Percentiles rank a stretch among this genome's conserved stretches.
These are phyloP conservation scores for Ormosia semicastrata DNA, from an alignment of 306 rosid species.

Conservation along the genomic window DNA sequence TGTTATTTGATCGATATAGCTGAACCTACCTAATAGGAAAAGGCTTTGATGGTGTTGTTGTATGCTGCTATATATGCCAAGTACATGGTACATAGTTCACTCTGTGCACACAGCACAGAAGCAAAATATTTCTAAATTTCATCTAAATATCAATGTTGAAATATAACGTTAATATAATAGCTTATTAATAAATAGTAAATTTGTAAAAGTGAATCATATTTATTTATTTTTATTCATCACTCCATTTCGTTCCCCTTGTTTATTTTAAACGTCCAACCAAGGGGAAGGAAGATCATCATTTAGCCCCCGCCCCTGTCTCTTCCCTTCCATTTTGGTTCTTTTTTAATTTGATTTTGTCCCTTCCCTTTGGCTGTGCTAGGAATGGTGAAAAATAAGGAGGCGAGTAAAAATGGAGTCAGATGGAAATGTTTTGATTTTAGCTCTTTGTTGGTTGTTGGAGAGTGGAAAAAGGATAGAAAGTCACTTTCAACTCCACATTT, in stretches of 20 bases:
- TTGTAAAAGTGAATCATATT: neutral
- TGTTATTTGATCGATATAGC: no score
- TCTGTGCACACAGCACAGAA: neutral
- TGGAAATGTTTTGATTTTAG: neutral
- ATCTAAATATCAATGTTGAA: neutral
- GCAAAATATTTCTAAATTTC: neutral
- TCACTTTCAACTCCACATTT: neutral
- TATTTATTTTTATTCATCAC: neutral
- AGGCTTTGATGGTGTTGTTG: no score
- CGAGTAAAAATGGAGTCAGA: neutral
- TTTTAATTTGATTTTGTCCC: neutral
- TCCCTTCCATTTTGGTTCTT: neutral
- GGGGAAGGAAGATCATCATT: neutral
- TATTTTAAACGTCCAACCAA: neutral
- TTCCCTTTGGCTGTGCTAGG: neutral
- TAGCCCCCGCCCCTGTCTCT: neutral
- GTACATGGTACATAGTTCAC: neutral
- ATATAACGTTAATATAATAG: neutral
- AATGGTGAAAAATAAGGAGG: neutral
- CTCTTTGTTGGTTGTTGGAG: slow-evolving; percentile 7
- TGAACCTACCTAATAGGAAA: no score
- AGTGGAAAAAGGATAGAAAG: neutral
- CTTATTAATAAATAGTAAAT: neutral
- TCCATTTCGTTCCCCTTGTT: neutral
- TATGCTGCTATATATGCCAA: neutral